phyloP scores from a whole-genome alignment of 129 eudicot species.

The Gnaphalium uliginosum region DNA sequence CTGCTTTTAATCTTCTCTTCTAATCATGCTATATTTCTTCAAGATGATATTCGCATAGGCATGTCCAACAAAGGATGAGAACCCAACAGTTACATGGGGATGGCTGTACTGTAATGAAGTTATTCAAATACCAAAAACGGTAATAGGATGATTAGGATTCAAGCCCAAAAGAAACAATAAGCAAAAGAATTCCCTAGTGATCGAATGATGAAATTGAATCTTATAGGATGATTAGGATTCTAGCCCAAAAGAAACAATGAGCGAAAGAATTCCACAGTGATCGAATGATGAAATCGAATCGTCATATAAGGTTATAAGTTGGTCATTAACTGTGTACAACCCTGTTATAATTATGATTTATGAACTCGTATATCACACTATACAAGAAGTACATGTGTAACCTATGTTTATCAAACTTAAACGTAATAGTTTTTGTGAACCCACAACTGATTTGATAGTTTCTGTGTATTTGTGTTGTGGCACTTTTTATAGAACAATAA shows the following conservation, averaged over 20 bases:
- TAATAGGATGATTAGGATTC: neutral
- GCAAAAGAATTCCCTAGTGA: neutral
- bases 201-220: neutral
- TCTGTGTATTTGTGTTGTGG: neutral
- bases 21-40: neutral
- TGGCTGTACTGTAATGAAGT: neutral
- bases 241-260: neutral
- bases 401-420: neutral
- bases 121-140: neutral
- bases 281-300: neutral
- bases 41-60: neutral
- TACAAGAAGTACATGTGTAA: neutral
- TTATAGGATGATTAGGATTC: neutral
- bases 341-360: neutral
- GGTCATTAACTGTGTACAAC: neutral
- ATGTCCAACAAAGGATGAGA: neutral
- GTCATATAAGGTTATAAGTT: too few relatives aligned
- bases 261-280: neutral
- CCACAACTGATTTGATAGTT: neutral
- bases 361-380: neutral
- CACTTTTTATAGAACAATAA: neutral
- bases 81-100: neutral
- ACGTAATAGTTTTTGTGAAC: neutral
- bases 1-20: neutral
- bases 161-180: neutral